Evolutionary conservation across 192 early-diverging fungal genomes (phyloP).

Genomic region (Haplosporangium gracile): DNA sequence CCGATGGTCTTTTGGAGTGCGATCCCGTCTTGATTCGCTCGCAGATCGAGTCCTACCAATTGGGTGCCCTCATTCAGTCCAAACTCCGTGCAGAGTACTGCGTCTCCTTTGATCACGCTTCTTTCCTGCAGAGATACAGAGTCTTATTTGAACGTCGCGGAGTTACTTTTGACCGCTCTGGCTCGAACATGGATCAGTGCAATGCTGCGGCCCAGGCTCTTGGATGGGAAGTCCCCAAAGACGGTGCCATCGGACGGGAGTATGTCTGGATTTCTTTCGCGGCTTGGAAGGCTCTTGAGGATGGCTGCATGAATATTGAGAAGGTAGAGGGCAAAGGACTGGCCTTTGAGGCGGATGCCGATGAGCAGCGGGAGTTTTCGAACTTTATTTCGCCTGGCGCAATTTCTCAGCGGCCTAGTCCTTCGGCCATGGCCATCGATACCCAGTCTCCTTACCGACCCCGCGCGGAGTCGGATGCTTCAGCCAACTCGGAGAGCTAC

Average conservation of each 20-base stretch:
- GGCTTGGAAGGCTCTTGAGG: conserved; percentile 75
- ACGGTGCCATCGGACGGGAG: conserved; percentile 68
- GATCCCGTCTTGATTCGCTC: conserved; percentile 43
- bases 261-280: conserved; percentile 73
- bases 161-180: conserved; percentile 13
- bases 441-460: conserved; percentile 16
- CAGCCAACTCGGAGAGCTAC: conserved; percentile 31
- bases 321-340: conserved; percentile 62
- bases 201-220: conserved; percentile 4
- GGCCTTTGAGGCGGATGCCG: conserved; percentile 50
- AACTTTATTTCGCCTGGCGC: conserved; percentile 14
- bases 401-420: neutral
- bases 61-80: conserved; percentile 26
- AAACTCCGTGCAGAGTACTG: conserved; percentile 67
- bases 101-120: conserved; percentile 76
- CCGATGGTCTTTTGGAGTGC: conserved; percentile 42
- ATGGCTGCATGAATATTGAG: conserved; percentile 70
- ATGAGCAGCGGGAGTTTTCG: conserved; percentile 45
- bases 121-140: conserved; percentile 79
- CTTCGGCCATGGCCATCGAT: neutral
- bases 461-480: conserved; percentile 35
- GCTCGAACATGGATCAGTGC: conserved; percentile 18
- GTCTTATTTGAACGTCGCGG: conserved; percentile 62
- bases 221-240: conserved; percentile 58
- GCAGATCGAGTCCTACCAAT: conserved; percentile 41